Conservation (phyloP, 805 yeast species). For the Metschnikowia peoriensis region DNA sequence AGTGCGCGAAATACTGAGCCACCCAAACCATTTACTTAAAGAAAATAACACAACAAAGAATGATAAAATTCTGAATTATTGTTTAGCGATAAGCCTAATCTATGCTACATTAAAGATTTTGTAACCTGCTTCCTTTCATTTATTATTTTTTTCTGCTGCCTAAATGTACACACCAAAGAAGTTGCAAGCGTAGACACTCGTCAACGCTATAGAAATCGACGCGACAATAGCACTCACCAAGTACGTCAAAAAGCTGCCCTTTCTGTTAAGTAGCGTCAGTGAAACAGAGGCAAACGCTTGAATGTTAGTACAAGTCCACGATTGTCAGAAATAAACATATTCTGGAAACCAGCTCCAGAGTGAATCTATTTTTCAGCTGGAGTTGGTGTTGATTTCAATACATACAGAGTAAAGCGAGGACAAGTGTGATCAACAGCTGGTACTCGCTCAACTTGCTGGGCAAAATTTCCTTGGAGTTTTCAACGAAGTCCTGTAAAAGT, state of each 20-base stretch:
- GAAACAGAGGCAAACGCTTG: conserved; percentile 18
- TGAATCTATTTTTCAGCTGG: too few relatives aligned
- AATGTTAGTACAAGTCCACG: conserved; percentile 10
- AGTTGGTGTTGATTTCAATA: background rate
- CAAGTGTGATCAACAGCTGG: conserved; percentile 15
- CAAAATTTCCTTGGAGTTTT: conserved; percentile 12
- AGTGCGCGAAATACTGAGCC: too few relatives aligned
- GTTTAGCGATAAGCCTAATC: too few relatives aligned
- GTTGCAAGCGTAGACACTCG: conserved; percentile 38
- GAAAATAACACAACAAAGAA: too few relatives aligned
- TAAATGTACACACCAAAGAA: conserved; percentile 44
- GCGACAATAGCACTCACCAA: conserved; percentile 33
- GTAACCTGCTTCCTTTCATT: background rate
- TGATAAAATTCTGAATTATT: too few relatives aligned
- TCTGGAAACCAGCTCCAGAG: background rate
- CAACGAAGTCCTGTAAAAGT: conserved; percentile 13
- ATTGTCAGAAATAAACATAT: background rate
- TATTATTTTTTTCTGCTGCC: background rate
- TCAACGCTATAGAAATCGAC: conserved; percentile 37
- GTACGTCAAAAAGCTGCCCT: conserved; percentile 18
- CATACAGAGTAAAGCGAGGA: conserved; percentile 17
- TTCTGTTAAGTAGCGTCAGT: conserved; percentile 18
- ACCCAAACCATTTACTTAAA: too few relatives aligned
- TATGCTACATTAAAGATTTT: too few relatives aligned
- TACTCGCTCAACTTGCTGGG: conserved; percentile 14